phyloP scores from a whole-genome alignment of 345 rosid species.

The Arabis alpina region DNA sequence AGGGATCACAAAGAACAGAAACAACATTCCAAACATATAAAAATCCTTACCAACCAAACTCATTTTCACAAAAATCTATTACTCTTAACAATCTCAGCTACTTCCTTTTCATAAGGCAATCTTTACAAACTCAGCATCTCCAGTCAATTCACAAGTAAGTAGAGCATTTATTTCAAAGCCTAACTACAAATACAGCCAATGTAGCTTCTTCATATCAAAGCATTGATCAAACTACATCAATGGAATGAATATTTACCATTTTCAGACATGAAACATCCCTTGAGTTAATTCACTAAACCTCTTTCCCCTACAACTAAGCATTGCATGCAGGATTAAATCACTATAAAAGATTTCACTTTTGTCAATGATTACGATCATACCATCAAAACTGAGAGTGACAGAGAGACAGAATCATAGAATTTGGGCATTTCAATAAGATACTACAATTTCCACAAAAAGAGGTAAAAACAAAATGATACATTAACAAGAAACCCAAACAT shows the following conservation, averaged over 20 bases:
- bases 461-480: background rate
- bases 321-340: conserved; percentile 32
- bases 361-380: conserved; percentile 6
- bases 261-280: conserved; percentile 2
- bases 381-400: background rate
- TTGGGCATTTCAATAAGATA: conserved; percentile 6
- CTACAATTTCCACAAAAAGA: conserved; percentile 1
- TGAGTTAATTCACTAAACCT: background rate
- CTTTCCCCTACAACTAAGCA: conserved; percentile 24
- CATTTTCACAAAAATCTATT: too few relatives aligned
- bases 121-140: background rate
- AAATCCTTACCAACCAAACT: background rate
- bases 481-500: conserved; percentile 30
- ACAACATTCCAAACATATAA: background rate
- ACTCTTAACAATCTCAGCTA: background rate
- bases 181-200: background rate
- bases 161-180: background rate
- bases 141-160: background rate
- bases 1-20: conserved; percentile 3
- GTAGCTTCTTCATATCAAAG: conserved; percentile 5
- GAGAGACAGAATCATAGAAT: background rate
- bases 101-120: background rate
- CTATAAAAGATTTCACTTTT: conserved; percentile 13
- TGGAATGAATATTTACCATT: background rate
- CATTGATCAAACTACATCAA: background rate